Evolutionary conservation across 1,139 yeast species (phyloP).

Genomic region (Kodamaea ohmeri): DNA sequence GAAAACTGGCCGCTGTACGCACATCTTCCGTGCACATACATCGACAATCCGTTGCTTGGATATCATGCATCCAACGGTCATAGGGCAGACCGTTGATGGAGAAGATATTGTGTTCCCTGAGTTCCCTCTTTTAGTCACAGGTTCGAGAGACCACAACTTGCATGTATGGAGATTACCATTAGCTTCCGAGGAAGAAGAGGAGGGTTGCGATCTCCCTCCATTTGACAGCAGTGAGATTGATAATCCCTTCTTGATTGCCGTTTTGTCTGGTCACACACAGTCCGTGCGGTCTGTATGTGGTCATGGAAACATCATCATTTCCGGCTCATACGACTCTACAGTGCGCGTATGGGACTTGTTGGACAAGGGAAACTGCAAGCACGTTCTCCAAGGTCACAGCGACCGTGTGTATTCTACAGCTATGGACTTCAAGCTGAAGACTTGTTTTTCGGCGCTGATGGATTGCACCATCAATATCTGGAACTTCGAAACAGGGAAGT

Average conservation of each 20-base stretch:
- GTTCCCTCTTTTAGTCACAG: conserved; percentile 71
- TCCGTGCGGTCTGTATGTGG: conserved; percentile 90
- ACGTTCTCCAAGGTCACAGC: conserved; percentile 76
- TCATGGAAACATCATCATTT: conserved; percentile 75
- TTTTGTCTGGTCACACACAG: conserved; percentile 79
- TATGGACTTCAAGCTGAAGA: conserved; percentile 66
- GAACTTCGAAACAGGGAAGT: conserved; percentile 77
- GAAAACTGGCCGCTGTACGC: conserved; percentile 54
- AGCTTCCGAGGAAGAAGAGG: conserved; percentile 39
- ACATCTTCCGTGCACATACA: conserved; percentile 77
- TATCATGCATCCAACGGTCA: conserved; percentile 64
- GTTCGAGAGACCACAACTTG: conserved; percentile 86
- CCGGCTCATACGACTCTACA: conserved; percentile 89
- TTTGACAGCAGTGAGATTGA: conserved; percentile 37
- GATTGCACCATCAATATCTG: conserved; percentile 87
- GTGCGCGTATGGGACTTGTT: conserved; percentile 90
- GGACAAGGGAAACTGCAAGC: conserved; percentile 67
- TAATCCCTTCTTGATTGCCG: conserved; percentile 75
- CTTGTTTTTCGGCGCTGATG: conserved; percentile 91
- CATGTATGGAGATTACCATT: conserved; percentile 86
- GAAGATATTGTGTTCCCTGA: conserved; percentile 62
- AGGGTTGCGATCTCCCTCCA: conserved; percentile 24
- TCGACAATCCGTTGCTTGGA: conserved; percentile 92
- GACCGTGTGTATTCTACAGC: conserved; percentile 88
- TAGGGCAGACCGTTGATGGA: conserved; percentile 60